phyloP scores from a whole-genome alignment of 2,329 filamentous ascomycete species.

The Exophiala lecanii-corni region DNA sequence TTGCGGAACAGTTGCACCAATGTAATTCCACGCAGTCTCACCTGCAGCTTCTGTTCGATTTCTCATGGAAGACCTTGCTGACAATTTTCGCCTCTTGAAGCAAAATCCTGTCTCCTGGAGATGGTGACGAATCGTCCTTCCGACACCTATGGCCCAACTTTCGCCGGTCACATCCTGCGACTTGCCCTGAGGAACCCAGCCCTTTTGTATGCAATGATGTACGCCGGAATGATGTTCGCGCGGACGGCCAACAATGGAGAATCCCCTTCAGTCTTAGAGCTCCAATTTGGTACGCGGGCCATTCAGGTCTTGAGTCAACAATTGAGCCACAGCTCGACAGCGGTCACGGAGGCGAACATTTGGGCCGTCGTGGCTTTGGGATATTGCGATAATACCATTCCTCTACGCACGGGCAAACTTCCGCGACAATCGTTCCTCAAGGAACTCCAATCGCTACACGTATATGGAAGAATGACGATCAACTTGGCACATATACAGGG shows the following conservation, averaged over 20 bases:
- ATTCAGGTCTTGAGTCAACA: slow-evolving; percentile 33
- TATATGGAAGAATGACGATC: slow-evolving; percentile 32
- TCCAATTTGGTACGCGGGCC: slow-evolving; percentile 23
- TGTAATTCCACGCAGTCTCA: background rate
- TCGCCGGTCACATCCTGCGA: slow-evolving; percentile 7
- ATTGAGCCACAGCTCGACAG: slow-evolving; percentile 30
- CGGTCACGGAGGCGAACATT: slow-evolving; percentile 32
- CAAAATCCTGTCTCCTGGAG: background rate
- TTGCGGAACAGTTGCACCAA: background rate
- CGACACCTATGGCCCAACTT: slow-evolving; percentile 5
- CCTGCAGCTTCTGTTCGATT: background rate
- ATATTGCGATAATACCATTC: slow-evolving; percentile 26
- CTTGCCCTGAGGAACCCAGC: slow-evolving; percentile 4
- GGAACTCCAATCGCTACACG: slow-evolving; percentile 34
- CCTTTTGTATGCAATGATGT: slow-evolving; percentile 11
- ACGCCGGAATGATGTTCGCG: slow-evolving; percentile 8
- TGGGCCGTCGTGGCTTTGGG: slow-evolving; percentile 34
- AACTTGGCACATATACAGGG: slow-evolving; percentile 34
- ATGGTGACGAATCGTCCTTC: slow-evolving; percentile 10
- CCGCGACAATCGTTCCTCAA: slow-evolving; percentile 34
- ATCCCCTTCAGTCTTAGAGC: slow-evolving; percentile 2
- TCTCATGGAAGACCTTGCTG: background rate
- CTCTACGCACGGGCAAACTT: slow-evolving; percentile 17
- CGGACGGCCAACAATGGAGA: slow-evolving; percentile 1
- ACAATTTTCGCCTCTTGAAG: background rate